Base-by-base conservation (phyloP, 495 filamentous ascomycete species). In the Tuber magnatum region DNA sequence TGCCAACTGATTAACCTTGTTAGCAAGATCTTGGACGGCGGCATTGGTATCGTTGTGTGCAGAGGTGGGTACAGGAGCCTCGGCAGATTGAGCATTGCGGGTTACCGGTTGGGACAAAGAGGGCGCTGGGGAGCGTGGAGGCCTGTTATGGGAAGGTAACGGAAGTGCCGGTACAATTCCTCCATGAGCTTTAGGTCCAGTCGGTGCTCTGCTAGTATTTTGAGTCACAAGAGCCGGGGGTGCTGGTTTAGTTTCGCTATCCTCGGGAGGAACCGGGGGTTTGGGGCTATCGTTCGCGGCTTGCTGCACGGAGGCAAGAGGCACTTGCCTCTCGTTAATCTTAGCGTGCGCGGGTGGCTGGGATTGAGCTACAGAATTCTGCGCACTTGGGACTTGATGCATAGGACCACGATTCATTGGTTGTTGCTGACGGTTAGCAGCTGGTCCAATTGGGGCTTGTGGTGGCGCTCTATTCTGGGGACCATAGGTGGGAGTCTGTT, bases 1-100 rank as follows among this genome's bases (percentile, higher is more conserved):
- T 72, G 92, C 88, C 91, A 98, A 92, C 74, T 97, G 92, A 75
- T 92, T 90, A 77, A 97, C 92, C 84, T 94, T 92, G 82, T 90
- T 92, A 1, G 92, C 89, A 32, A 97, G 83, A 78, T 92, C 91
- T 39, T 97, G 92, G 68, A 97, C 86, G 3, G 87, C 86, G 48
- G 77, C 86, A 74, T 68, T 84, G 82, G 68, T 70, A 40, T 79
- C 77, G 40, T 70, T 75, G 56, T 16, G 56, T 22, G 81, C 80
- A 9, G 81, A 75, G 72, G 85, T 18, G 56, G 56, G 35, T 76
- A 51, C 82, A 78, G 44, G 78, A 79, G 76, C 81, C 38, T 75
- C 76, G 69, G 56, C 82, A 74, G 73, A 80, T 80, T 74, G 78
- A 71, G 76, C 61, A 83, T 74, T 71, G 83, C 77, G 39, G 80